Percentiles rank a stretch among this genome's conserved stretches.
Conservation (phyloP, 441 rosid genomes). For the Erodium texanum region DNA sequence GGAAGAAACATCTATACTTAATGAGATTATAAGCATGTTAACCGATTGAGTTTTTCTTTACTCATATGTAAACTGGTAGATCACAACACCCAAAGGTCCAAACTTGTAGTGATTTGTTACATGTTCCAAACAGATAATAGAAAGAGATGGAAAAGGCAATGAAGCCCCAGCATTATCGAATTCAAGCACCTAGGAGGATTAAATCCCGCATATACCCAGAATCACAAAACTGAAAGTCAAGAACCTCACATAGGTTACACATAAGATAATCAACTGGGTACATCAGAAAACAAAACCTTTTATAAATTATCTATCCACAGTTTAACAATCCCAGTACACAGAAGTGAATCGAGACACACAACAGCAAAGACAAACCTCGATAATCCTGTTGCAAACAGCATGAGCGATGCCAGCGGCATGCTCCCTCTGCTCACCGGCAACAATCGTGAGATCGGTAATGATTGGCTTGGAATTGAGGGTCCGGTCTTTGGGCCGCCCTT, state of each 20-base stretch:
- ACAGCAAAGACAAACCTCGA: slow-evolving; percentile 48
- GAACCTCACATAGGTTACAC: neutral
- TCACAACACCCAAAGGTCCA: too few species aligned
- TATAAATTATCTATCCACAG: neutral
- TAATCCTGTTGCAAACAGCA: slow-evolving; percentile 72
- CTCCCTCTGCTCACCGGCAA: slow-evolving; percentile 83
- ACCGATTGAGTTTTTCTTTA: too few species aligned
- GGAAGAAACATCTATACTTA: too few species aligned
- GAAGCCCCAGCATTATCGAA: neutral
- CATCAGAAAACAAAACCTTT: neutral
- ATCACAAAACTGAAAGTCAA: neutral
- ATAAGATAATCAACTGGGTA: too few species aligned
- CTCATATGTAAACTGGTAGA: too few species aligned
- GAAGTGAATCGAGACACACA: neutral
- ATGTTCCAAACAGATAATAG: neutral
- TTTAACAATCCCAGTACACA: slow-evolving; percentile 6
- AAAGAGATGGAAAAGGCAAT: neutral
- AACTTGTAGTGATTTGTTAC: neutral
- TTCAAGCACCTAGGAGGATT: neutral
- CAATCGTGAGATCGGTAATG: slow-evolving; percentile 90
- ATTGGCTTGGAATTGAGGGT: slow-evolving; percentile 90
- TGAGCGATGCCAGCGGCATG: slow-evolving; percentile 80
- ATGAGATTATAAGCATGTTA: too few species aligned
- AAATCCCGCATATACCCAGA: neutral
- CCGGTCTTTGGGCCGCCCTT: slow-evolving; percentile 51